phyloP scores from a whole-genome alignment of 2,329 filamentous ascomycete species.

The Ceratocystis huliohia region DNA sequence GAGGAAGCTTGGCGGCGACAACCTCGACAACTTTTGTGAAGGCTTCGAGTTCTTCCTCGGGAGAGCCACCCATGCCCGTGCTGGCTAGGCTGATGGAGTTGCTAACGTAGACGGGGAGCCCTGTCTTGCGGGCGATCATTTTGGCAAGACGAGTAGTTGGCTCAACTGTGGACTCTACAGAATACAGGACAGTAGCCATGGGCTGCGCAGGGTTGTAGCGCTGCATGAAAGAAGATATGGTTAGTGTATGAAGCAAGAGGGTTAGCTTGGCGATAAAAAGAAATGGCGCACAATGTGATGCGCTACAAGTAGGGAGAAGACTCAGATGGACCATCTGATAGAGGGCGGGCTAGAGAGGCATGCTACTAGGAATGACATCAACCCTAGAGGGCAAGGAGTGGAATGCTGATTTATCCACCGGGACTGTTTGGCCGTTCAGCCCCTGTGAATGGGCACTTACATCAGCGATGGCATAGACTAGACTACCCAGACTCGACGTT shows the following conservation, averaged over 20 bases:
- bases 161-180: conserved; percentile 63
- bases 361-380: too few relatives aligned
- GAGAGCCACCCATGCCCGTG: conserved; percentile 61
- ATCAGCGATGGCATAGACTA: conserved; percentile 87
- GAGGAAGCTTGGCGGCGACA: conserved; percentile 32
- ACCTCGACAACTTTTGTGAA: conserved; percentile 63
- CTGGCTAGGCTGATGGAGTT: conserved; percentile 70
- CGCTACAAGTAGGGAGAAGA: neutral
- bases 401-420: neutral
- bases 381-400: too few relatives aligned
- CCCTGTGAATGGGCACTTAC: conserved; percentile 37
- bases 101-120: conserved; percentile 74
- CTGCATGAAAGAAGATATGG: conserved; percentile 27
- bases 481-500: conserved; percentile 60
- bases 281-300: neutral
- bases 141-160: conserved; percentile 78
- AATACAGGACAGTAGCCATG: conserved; percentile 67
- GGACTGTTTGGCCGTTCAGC: neutral
- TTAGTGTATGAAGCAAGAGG: neutral
- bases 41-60: conserved; percentile 90
- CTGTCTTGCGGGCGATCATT: conserved; percentile 59
- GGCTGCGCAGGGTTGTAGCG: conserved; percentile 46
- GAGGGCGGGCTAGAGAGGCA: too few relatives aligned
- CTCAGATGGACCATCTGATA: neutral
- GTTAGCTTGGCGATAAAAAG: neutral